Conservation (phyloP, 169 alveolate genomes). For the Cryptosporidium baileyi region DNA sequence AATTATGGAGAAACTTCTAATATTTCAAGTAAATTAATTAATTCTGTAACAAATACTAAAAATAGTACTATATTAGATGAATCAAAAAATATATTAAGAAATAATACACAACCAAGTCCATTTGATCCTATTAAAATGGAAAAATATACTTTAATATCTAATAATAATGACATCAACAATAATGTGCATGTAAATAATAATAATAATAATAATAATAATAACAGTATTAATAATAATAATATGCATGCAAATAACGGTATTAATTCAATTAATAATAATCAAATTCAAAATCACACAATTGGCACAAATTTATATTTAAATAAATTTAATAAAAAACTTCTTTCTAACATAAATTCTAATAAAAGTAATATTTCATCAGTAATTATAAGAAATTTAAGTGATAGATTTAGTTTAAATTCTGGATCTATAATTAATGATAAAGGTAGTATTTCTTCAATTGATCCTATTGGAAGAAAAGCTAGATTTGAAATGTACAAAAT, state of each 20-base stretch:
- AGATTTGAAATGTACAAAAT: constrained; percentile 64
- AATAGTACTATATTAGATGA: constrained; percentile 26
- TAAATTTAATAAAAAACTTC: not conserved
- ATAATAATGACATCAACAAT: not conserved
- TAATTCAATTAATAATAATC: too few relatives aligned
- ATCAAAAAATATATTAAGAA: constrained; percentile 16
- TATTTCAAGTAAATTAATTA: not conserved
- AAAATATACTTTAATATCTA: not conserved
- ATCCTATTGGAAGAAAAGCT: constrained; percentile 67
- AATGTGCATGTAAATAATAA: not conserved
- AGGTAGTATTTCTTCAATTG: constrained; percentile 59
- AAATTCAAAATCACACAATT: not conserved
- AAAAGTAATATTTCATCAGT: constrained; percentile 26
- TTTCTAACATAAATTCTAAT: not conserved
- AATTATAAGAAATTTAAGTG: constrained; percentile 22
- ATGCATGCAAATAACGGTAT: not conserved
- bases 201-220: not conserved
- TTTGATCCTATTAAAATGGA: constrained; percentile 43
- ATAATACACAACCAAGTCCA: constrained; percentile 33
- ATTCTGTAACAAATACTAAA: not conserved
- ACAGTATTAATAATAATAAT: not conserved
- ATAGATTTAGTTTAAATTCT: constrained; percentile 44
- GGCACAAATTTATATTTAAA: too few relatives aligned
- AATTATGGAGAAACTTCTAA: not conserved
- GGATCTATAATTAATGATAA: constrained; percentile 22